phyloP scores from a whole-genome alignment of 2,329 filamentous ascomycete genomes.

The Curvularia lunata region DNA sequence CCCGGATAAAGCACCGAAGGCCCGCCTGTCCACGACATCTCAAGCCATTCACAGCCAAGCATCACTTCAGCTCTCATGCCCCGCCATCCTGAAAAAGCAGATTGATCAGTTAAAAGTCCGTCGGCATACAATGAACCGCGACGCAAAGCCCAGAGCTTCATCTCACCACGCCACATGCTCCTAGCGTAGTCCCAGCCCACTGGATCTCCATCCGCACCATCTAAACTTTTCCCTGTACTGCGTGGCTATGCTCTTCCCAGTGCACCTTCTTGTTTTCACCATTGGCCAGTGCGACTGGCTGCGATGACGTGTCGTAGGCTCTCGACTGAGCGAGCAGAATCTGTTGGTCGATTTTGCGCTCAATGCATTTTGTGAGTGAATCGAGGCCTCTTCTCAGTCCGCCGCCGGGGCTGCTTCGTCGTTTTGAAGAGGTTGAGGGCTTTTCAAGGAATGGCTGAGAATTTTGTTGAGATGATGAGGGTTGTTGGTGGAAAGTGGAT shows the following conservation, averaged over 20 bases:
- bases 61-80: background rate
- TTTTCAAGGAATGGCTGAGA: background rate
- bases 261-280: background rate
- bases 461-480: background rate
- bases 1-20: background rate
- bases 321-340: constrained; percentile 22
- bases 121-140: too few relatives aligned
- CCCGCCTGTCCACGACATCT: background rate
- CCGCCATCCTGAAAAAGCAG: too few relatives aligned
- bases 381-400: constrained; percentile 20
- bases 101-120: too few relatives aligned
- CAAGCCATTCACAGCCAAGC: background rate
- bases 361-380: constrained; percentile 11
- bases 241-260: background rate
- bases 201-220: background rate
- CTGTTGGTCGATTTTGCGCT: constrained; percentile 22
- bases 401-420: background rate
- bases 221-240: background rate
- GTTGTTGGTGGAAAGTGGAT: background rate
- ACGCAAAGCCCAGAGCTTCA: background rate
- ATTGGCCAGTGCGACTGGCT: background rate
- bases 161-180: background rate
- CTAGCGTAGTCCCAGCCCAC: background rate
- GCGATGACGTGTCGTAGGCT: constrained; percentile 11
- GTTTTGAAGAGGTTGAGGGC: background rate